Percentiles rank a stretch among this genome's conserved stretches.
These are phyloP conservation scores for Candolleomyces efflorescens DNA, from an alignment of 768 basidiomycete genomes.

Conservation along the genomic window DNA sequence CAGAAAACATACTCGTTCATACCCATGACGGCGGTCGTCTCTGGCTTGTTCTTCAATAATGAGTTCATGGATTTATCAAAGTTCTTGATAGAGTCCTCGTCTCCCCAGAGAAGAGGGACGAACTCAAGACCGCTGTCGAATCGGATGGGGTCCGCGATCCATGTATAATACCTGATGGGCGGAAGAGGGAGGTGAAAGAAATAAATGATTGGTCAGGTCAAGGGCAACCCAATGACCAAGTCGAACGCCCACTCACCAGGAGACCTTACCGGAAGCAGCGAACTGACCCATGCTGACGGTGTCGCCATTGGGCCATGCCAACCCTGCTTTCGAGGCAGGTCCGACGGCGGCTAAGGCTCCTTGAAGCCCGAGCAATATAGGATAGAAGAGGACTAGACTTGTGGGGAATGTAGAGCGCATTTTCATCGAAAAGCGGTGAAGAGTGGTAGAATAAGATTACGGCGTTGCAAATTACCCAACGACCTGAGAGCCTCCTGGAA, in stretches of 20 bases:
- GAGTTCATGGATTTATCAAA: slow-evolving; percentile 38
- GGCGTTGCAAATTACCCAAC: too few species aligned
- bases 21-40: slow-evolving; percentile 35
- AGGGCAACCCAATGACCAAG: too few species aligned
- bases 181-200: neutral
- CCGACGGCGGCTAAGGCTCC: neutral
- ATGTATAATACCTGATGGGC: slow-evolving; percentile 46
- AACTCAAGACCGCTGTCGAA: slow-evolving; percentile 37
- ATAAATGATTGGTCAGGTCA: neutral
- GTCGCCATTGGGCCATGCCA: slow-evolving; percentile 45
- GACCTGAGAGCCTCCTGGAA: too few species aligned
- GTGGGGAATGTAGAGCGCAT: too few species aligned
- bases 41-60: slow-evolving; percentile 23
- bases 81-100: slow-evolving; percentile 25
- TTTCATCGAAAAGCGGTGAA: too few species aligned
- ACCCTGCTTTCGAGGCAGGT: slow-evolving; percentile 34
- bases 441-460: too few species aligned
- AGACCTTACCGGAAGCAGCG: slow-evolving; percentile 39
- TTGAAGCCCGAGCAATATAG: neutral
- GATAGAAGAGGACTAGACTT: neutral
- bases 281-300: slow-evolving; percentile 41
- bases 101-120: slow-evolving; percentile 56
- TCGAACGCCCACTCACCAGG: slow-evolving; percentile 33
- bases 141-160: slow-evolving; percentile 31
- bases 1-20: slow-evolving; percentile 47